Evolutionary conservation across 1,284 basidiomycete species (phyloP).

Genomic region (Agroathelia rolfsii): DNA sequence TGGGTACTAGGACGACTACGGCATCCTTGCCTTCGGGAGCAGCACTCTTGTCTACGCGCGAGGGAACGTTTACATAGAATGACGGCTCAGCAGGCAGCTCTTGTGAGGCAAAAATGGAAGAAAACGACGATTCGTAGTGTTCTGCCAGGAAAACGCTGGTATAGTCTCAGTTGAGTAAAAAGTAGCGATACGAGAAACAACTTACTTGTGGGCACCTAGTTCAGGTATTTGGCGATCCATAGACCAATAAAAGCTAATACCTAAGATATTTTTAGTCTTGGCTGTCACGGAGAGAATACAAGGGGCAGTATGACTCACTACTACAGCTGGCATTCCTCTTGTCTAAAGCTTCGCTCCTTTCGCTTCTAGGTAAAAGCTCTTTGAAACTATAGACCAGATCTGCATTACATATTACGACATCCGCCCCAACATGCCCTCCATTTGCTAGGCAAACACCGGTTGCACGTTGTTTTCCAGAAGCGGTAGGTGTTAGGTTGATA

Average conservation of each 20-base stretch:
- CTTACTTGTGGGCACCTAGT: conserved; percentile 37
- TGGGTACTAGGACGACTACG: too few species aligned
- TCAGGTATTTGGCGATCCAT: conserved; percentile 28
- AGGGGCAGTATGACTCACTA: too few species aligned
- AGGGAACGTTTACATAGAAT: conserved; percentile 58
- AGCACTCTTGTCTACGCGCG: conserved; percentile 68
- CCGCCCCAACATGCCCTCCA: conserved; percentile 30
- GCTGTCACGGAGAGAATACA: too few species aligned
- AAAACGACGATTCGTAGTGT: conserved; percentile 33
- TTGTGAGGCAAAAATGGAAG: conserved; percentile 36
- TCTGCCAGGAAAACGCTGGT: conserved; percentile 34
- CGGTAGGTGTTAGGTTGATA: conserved; percentile 18
- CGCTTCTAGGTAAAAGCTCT: conserved; percentile 27
- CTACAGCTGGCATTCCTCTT: conserved; percentile 27
- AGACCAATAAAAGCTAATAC: conserved; percentile 43
- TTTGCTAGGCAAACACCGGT: conserved; percentile 29
- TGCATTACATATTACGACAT: conserved; percentile 39
- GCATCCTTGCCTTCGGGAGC: conserved; percentile 59
- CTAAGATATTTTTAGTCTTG: too few species aligned
- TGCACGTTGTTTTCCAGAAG: conserved; percentile 15
- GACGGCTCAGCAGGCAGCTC: conserved; percentile 36
- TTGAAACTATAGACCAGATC: conserved; percentile 39
- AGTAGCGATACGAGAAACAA: too few species aligned
- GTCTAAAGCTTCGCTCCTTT: conserved; percentile 1
- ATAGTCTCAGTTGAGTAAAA: too few species aligned